These are phyloP conservation scores for Cryptococcus floricola DNA, from an alignment of 1,284 basidiomycete genomes.

Conservation along the genomic window DNA sequence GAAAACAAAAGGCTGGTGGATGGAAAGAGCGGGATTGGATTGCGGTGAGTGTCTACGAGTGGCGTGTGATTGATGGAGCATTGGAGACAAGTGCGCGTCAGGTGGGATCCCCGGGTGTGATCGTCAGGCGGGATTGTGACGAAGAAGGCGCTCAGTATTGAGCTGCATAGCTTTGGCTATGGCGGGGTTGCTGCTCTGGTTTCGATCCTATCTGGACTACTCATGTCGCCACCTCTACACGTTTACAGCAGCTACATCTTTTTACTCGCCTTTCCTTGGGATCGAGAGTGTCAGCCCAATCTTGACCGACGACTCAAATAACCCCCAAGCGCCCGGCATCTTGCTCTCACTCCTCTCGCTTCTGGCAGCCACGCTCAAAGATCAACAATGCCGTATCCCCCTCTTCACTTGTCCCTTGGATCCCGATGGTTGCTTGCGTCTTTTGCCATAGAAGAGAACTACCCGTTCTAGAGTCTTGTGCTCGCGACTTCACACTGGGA, in stretches of 20 bases:
- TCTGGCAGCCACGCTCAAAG: neutral
- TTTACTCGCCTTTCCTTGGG: constrained; percentile 3
- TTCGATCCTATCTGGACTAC: neutral
- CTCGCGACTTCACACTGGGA: constrained; percentile 32
- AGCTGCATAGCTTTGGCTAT: neutral
- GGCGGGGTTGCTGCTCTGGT: neutral
- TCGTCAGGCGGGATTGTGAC: neutral
- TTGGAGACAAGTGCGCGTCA: neutral
- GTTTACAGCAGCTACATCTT: neutral
- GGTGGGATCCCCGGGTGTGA: neutral
- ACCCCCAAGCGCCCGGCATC: neutral
- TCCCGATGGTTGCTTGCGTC: neutral
- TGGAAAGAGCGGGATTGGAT: neutral
- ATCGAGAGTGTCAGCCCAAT: constrained; percentile 5
- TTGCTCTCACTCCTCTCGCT: neutral
- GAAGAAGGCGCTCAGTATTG: neutral
- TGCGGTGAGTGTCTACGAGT: neutral
- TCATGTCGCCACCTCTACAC: neutral
- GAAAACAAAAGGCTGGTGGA: neutral
- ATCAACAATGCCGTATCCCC: neutral
- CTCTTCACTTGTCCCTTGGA: neutral
- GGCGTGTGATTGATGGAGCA: neutral
- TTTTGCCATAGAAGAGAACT: constrained; percentile 21
- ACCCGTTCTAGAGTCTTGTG: constrained; percentile 25
- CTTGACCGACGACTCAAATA: neutral